Base-by-base conservation (phyloP, 306 rosid species). In the Vachellia pachyceras region DNA sequence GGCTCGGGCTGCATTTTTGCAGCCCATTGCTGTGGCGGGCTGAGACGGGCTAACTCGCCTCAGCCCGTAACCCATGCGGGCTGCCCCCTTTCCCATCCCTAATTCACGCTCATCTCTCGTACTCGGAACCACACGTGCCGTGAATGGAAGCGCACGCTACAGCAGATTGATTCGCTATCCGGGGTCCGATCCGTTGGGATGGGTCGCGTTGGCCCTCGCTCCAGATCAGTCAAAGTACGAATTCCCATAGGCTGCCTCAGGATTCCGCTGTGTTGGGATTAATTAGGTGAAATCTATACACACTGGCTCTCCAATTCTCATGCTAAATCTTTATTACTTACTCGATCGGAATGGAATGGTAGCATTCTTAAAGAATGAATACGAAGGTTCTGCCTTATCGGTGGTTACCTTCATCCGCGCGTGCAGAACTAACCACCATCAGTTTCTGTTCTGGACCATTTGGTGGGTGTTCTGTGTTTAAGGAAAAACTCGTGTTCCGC, bases 181-280 rank as follows among this genome's bases (percentile, higher is more conserved):
- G 15, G 8, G 80, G 39, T 69, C 76, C 49, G 11, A 52, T 52
- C 42, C 13, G 8, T n/a, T 37, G 7, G 23, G 29, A 40, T 20
- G 40, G 9, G 47, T 80, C 83, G 50, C 72, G 15, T 69, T 77
- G 74, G 41, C 69, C 77, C 35, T 22, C 67, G 29, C 49, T 9
- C 5, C 20, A 12, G 37, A 3, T 1, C 1, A 35, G 72, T 75
- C 72, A 1, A 20, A 57, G 61, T 60, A 36, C 20, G 78, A 82
- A 57, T 60, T 58, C 39, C 78, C 71, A 77, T 52, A 23, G 23
- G 14, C 40, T 67, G 35, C 9, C 12, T 45, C 37, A 35, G 83
- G 85, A 76, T 66, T 76, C 81, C 73, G 14, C 20, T 41, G 9
- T 65, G 42, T 6, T 66, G 70, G 63, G 84, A 79, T 82, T 63